A percentile compares a stretch with the other conserved stretches of the same genome.
phyloP scores from a whole-genome alignment of 257 asterid species.

The Fraxinus quadrangulata region DNA sequence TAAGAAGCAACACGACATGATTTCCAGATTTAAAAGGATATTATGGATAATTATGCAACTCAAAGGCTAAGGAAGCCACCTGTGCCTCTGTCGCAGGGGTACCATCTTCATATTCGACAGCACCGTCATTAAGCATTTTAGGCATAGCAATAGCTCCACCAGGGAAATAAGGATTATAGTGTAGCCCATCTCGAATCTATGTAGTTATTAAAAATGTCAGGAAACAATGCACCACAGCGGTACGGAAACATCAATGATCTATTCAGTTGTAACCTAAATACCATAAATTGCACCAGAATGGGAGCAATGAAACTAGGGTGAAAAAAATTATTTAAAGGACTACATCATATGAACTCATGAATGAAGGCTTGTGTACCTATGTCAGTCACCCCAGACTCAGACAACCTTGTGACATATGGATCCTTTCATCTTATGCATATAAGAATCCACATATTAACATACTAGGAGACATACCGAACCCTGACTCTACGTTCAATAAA shows the following conservation, averaged over 20 bases:
- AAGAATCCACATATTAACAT: neutral
- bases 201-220: neutral
- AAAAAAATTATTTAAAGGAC: neutral
- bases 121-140: constrained; percentile 79
- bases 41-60: neutral
- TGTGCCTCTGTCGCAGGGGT: constrained; percentile 79
- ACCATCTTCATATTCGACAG: constrained; percentile 76
- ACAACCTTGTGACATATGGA: neutral
- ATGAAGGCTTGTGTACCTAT: neutral
- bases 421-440: constrained; percentile 2
- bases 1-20: constrained; percentile 1
- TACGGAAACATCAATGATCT: too few relatives aligned
- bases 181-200: constrained; percentile 73
- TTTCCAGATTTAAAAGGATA: neutral
- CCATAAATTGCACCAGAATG: neutral
- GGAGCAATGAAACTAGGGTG: neutral
- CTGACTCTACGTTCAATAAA: neutral
- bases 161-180: constrained; percentile 78
- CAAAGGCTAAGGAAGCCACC: constrained; percentile 32
- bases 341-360: neutral
- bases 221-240: neutral
- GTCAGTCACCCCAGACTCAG: neutral
- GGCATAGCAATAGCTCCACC: constrained; percentile 90
- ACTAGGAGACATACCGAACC: neutral
- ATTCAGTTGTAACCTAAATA: neutral